phyloP scores from a whole-genome alignment of 345 rosid genomes.

The Excoecaria agallocha region DNA sequence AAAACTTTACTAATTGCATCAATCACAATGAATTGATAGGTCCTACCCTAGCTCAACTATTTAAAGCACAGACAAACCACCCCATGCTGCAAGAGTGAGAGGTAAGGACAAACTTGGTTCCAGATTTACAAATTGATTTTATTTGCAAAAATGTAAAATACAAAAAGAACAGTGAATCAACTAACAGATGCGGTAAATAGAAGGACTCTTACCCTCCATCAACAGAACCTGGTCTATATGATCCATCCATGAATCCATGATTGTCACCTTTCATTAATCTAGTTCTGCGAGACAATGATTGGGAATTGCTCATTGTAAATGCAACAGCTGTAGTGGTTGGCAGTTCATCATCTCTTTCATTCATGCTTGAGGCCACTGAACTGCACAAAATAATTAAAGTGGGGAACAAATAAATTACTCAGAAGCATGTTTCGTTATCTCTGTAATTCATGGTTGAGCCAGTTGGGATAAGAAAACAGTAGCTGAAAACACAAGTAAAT shows the following conservation, averaged over 20 bases:
- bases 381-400: constrained; percentile 55
- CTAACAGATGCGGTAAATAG: neutral
- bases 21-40: neutral
- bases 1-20: neutral
- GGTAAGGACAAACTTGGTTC: neutral
- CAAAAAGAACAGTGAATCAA: neutral
- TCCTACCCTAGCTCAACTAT: neutral
- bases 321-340: constrained; percentile 81
- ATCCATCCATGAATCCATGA: constrained; percentile 70
- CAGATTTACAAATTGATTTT: neutral
- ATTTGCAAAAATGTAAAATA: neutral
- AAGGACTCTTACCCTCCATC: constrained; percentile 68
- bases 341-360: constrained; percentile 86
- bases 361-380: constrained; percentile 65
- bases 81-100: neutral
- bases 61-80: neutral
- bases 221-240: constrained; percentile 55
- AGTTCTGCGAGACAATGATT: constrained; percentile 88
- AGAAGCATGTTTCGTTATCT: neutral
- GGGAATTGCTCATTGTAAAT: constrained; percentile 60
- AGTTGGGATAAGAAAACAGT: neutral
- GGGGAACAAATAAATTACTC: constrained; percentile 12
- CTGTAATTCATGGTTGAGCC: neutral
- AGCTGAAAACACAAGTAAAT: too few relatives aligned
- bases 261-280: constrained; percentile 74